A percentile compares a stretch with the other conserved stretches of the same genome.
Evolutionary conservation across 306 rosid genomes (phyloP).

Genomic region (Ochetophila trinervis): DNA sequence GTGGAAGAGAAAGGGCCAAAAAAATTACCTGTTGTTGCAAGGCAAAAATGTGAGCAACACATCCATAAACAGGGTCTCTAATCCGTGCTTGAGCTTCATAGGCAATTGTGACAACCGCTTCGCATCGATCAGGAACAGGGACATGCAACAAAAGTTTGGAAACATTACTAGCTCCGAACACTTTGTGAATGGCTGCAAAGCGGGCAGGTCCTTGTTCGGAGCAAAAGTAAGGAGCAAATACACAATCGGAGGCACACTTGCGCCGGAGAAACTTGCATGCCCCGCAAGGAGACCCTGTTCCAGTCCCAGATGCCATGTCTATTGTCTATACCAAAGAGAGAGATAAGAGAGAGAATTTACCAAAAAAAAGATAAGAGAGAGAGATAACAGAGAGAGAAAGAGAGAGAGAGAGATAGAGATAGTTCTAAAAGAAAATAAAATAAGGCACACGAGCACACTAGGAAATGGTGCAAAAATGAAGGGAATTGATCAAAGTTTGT

Average conservation of each 20-base stretch:
- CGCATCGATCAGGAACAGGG: constrained; percentile 82
- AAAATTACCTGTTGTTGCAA: constrained; percentile 82
- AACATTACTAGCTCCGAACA: constrained; percentile 95
- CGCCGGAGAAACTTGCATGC: constrained; percentile 95
- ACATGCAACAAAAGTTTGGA: constrained; percentile 72
- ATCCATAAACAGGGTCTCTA: constrained; percentile 94
- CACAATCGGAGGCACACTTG: constrained; percentile 80
- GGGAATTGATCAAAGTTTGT: neutral
- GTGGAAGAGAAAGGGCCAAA: neutral
- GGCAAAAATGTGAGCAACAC: constrained; percentile 90
- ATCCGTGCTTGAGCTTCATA: constrained; percentile 96
- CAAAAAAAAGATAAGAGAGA: neutral
- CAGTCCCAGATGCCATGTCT: constrained; percentile 16
- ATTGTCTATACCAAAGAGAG: neutral
- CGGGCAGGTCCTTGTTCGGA: constrained; percentile 83
- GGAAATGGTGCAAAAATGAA: constrained; percentile 58
- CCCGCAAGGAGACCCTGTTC: constrained; percentile 84
- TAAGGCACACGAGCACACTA: constrained; percentile 72
- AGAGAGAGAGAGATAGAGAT: neutral
- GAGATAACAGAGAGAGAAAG: neutral
- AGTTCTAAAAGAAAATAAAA: constrained; percentile 31
- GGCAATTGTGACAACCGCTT: constrained; percentile 90
- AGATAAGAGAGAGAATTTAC: constrained; percentile 2
- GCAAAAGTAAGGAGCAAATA: constrained; percentile 92
- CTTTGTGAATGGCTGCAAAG: constrained; percentile 96